Percentiles rank a stretch among this genome's conserved stretches.
Evolutionary conservation across 345 rosid species (phyloP).

Genomic region (Citrus hindsii): DNA sequence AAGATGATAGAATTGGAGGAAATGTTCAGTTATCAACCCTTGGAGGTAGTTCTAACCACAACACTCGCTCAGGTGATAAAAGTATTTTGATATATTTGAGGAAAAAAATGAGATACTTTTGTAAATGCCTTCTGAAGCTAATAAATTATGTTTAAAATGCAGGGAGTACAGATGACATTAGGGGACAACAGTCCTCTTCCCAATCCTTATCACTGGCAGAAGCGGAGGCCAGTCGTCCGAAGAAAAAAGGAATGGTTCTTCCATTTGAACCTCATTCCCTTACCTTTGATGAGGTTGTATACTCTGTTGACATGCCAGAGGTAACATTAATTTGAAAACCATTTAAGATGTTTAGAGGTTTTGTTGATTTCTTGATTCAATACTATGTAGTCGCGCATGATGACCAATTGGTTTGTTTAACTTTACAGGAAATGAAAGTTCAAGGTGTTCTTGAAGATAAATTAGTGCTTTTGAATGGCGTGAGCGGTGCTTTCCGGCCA

Average conservation of each 20-base stretch:
- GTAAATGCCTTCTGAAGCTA: background rate
- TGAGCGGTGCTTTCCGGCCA: slow-evolving; percentile 52
- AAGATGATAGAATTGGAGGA: slow-evolving; percentile 21
- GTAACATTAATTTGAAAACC: slow-evolving; percentile 18
- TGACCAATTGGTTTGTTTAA: background rate
- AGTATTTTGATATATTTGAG: background rate
- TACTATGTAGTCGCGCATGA: background rate
- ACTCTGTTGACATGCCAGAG: slow-evolving; percentile 69
- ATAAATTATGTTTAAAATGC: background rate
- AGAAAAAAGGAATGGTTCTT: slow-evolving; percentile 59
- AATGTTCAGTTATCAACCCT: slow-evolving; percentile 24
- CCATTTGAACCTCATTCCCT: slow-evolving; percentile 53
- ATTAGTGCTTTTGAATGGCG: slow-evolving; percentile 45
- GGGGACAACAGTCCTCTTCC: slow-evolving; percentile 19
- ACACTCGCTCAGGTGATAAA: slow-evolving; percentile 18
- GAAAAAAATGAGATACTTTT: background rate
- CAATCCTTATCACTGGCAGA: slow-evolving; percentile 12
- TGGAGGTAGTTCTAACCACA: slow-evolving; percentile 18
- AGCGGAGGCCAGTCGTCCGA: slow-evolving; percentile 14
- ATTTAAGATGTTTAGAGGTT: background rate
- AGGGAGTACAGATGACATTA: slow-evolving; percentile 14
- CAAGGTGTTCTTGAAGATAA: slow-evolving; percentile 39
- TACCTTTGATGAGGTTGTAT: slow-evolving; percentile 42
- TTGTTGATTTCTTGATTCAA: background rate
- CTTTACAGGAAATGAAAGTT: slow-evolving; percentile 46